A percentile compares a stretch with the other conserved stretches of the same genome.
Conservation (phyloP, 148 eudicot species). For the Cornus kousa region DNA sequence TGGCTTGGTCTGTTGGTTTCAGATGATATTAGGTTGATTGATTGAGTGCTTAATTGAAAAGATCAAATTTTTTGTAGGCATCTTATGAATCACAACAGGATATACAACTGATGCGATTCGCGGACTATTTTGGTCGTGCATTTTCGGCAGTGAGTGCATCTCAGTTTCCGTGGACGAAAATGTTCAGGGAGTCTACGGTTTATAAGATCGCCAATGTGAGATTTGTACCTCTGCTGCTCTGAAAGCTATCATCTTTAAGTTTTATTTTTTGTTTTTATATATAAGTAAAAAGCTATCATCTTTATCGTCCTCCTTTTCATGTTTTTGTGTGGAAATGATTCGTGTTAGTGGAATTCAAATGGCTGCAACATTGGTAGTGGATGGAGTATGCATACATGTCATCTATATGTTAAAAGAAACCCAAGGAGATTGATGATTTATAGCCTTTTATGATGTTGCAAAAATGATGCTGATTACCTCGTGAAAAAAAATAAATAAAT, state of each 20-base stretch:
- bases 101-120: conserved; percentile 78
- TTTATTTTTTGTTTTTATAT: too few species aligned
- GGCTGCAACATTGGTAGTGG: neutral
- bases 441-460: too few species aligned
- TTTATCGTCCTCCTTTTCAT: too few species aligned
- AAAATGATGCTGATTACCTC: too few species aligned
- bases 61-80: conserved; percentile 28
- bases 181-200: conserved; percentile 58
- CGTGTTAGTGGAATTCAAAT: neutral
- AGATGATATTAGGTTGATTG: neutral
- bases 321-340: neutral
- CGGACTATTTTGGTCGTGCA: conserved; percentile 75
- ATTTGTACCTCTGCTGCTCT: too few species aligned
- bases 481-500: too few species aligned
- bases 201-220: conserved; percentile 63
- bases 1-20: neutral
- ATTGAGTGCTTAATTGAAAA: conserved; percentile 10
- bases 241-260: neutral
- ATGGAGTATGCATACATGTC: neutral
- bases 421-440: too few species aligned
- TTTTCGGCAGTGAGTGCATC: conserved; percentile 62
- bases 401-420: too few species aligned
- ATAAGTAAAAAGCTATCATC: neutral
- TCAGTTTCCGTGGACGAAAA: conserved; percentile 77
- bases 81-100: conserved; percentile 63